Evolutionary conservation across 2,329 filamentous ascomycete species (phyloP).

Genomic region (Harringtonia aguacate): DNA sequence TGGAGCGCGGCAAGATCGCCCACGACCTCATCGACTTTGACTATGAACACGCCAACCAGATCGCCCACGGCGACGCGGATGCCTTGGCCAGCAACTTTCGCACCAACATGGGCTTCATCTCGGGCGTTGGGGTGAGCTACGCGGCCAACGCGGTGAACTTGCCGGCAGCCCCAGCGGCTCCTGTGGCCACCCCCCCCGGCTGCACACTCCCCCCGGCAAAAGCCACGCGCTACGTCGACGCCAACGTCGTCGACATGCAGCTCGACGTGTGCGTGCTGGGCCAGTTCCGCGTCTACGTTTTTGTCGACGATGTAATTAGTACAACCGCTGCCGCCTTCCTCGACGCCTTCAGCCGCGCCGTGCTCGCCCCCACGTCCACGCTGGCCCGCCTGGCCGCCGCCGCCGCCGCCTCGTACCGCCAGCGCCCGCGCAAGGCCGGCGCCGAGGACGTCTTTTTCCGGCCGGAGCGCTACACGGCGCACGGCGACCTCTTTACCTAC

Average conservation of each 20-base stretch:
- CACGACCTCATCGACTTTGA: slow-evolving; percentile 50
- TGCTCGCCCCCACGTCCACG: slow-evolving; percentile 39
- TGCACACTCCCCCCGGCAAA: slow-evolving; percentile 54
- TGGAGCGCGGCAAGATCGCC: slow-evolving; percentile 51
- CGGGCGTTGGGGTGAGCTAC: slow-evolving; percentile 52
- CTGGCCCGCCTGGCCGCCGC: slow-evolving; percentile 47
- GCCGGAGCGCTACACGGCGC: slow-evolving; percentile 57
- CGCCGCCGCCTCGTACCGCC: slow-evolving; percentile 49
- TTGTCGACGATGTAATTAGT: slow-evolving; percentile 57
- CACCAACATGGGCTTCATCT: slow-evolving; percentile 56
- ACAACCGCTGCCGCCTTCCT: slow-evolving; percentile 44
- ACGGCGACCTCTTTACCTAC: slow-evolving; percentile 60
- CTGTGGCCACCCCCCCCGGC: slow-evolving; percentile 32
- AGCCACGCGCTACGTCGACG: slow-evolving; percentile 64
- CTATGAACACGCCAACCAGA: slow-evolving; percentile 28
- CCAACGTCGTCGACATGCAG: slow-evolving; percentile 66
- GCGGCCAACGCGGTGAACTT: slow-evolving; percentile 36
- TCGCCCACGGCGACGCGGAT: slow-evolving; percentile 43
- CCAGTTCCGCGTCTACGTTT: slow-evolving; percentile 68
- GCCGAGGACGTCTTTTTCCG: slow-evolving; percentile 55
- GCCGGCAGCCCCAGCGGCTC: slow-evolving; percentile 17
- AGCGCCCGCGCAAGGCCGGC: slow-evolving; percentile 42
- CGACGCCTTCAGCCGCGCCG: slow-evolving; percentile 42
- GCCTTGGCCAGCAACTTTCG: slow-evolving; percentile 53
- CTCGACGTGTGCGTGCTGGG: slow-evolving; percentile 67